Percentiles rank a stretch among this genome's conserved stretches.
phyloP scores from a whole-genome alignment of 208 protist species.

The Trypanosoma conorhini region DNA sequence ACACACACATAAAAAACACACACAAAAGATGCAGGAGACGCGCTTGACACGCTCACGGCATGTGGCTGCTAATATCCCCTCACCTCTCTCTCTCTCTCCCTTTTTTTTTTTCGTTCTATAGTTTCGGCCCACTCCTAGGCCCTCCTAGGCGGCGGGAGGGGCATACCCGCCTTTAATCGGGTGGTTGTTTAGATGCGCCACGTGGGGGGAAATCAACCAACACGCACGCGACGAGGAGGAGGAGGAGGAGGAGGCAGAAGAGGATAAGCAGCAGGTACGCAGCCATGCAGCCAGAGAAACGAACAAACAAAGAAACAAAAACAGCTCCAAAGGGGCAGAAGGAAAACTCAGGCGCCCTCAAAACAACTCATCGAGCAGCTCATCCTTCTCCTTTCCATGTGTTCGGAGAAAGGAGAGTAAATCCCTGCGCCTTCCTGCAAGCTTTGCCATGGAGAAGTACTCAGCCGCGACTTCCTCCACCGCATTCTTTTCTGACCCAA shows the following conservation, averaged over 20 bases:
- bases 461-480: constrained; percentile 66
- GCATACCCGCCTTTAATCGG: not conserved
- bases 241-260: not conserved
- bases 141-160: not conserved
- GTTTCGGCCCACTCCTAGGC: not conserved
- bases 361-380: constrained; percentile 83
- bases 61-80: not conserved
- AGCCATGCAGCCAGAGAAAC: constrained; percentile 2
- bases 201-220: not conserved
- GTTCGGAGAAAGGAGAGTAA: constrained; percentile 63
- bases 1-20: constrained; percentile 13
- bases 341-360: constrained; percentile 12
- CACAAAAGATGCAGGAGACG: not conserved
- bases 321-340: not conserved
- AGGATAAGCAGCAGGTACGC: not conserved
- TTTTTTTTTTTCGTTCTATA: not conserved
- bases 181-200: not conserved
- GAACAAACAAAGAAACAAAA: not conserved
- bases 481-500: constrained; percentile 54
- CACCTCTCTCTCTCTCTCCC: too few species aligned
- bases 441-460: constrained; percentile 77
- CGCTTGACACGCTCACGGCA: not conserved
- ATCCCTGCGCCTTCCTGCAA: constrained; percentile 36
- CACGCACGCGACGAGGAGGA: not conserved
- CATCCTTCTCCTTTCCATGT: constrained; percentile 56